These are phyloP conservation scores for Aspergillus aculeatinus DNA, from an alignment of 2,329 filamentous ascomycete species.

Conservation along the genomic window DNA sequence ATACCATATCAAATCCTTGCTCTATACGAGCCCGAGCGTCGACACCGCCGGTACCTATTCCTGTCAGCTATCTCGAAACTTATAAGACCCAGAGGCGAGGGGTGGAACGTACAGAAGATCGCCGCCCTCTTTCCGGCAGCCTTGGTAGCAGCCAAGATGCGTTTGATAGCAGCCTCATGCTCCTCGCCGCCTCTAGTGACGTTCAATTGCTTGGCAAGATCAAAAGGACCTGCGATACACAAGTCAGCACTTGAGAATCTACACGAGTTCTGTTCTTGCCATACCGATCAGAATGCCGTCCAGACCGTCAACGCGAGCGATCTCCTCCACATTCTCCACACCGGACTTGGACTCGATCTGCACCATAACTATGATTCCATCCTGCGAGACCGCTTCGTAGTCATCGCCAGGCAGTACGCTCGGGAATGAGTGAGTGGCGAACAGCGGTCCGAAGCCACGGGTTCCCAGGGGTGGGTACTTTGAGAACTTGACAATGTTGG, in stretches of 20 bases:
- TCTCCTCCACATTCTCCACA: conserved; percentile 46
- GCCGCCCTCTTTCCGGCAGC: conserved; percentile 41
- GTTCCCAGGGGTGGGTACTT: conserved; percentile 34
- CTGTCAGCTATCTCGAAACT: not conserved
- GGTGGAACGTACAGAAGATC: conserved; percentile 40
- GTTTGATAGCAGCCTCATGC: conserved; percentile 42
- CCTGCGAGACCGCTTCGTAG: conserved; percentile 38
- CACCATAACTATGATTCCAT: conserved; percentile 33
- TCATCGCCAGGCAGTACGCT: conserved; percentile 24
- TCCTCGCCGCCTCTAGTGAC: conserved; percentile 36
- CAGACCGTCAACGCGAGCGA: conserved; percentile 43
- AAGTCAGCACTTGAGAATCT: not conserved
- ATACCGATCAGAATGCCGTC: conserved; percentile 43
- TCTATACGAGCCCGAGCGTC: conserved; percentile 34
- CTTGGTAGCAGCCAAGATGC: conserved; percentile 35
- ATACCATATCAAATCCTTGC: conserved; percentile 45
- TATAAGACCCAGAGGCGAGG: not conserved
- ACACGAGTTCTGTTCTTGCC: not conserved
- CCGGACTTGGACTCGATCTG: conserved; percentile 45
- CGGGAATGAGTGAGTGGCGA: conserved; percentile 32
- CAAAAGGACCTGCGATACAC: conserved; percentile 28
- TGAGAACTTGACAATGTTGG: conserved; percentile 30
- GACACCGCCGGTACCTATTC: conserved; percentile 32
- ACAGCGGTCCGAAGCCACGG: conserved; percentile 40
- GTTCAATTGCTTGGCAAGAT: conserved; percentile 42